A percentile compares a stretch with the other conserved stretches of the same genome.
These are phyloP conservation scores for Pistacia atlantica DNA, from an alignment of 345 rosid species.

Conservation along the genomic window DNA sequence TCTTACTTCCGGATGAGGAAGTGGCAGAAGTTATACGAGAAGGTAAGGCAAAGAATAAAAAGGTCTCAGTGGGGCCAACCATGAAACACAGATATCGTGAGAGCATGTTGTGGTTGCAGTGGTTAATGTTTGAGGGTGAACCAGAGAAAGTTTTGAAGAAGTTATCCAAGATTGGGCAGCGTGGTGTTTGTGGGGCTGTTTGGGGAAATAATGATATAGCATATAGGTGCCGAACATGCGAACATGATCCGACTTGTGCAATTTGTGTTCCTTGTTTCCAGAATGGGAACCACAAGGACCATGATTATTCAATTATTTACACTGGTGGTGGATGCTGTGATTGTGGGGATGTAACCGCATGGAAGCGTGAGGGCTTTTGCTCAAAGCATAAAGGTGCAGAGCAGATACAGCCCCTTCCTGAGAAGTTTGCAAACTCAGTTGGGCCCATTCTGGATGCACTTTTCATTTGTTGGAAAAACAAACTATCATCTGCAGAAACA, in stretches of 20 bases:
- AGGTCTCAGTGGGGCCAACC: constrained; percentile 19
- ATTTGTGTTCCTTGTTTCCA: constrained; percentile 90
- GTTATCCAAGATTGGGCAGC: constrained; percentile 55
- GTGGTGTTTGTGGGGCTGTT: constrained; percentile 94
- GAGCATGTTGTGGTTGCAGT: constrained; percentile 72
- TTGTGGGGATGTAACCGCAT: constrained; percentile 96
- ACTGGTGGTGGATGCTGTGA: constrained; percentile 97
- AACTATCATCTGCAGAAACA: constrained; percentile 52
- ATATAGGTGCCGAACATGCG: constrained; percentile 82
- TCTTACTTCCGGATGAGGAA: constrained; percentile 74
- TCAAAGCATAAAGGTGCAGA: constrained; percentile 90
- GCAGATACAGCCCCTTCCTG: constrained; percentile 84
- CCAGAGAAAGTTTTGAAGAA: constrained; percentile 52
- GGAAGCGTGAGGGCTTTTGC: constrained; percentile 95
- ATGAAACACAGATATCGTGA: constrained; percentile 53
- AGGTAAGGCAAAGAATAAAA: constrained; percentile 35
- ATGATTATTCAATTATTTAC: constrained; percentile 78
- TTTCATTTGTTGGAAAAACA: constrained; percentile 62
- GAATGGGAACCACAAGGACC: constrained; percentile 74
- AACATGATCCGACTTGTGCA: constrained; percentile 92
- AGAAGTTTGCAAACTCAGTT: constrained; percentile 57
- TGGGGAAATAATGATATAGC: constrained; percentile 96
- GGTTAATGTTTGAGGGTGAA: constrained; percentile 83
- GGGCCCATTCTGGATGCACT: constrained; percentile 80
- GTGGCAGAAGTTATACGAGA: constrained; percentile 41